A percentile compares a stretch with the other conserved stretches of the same genome.
Conservation (phyloP, 148 eudicot species). For the Simmondsia chinensis region DNA sequence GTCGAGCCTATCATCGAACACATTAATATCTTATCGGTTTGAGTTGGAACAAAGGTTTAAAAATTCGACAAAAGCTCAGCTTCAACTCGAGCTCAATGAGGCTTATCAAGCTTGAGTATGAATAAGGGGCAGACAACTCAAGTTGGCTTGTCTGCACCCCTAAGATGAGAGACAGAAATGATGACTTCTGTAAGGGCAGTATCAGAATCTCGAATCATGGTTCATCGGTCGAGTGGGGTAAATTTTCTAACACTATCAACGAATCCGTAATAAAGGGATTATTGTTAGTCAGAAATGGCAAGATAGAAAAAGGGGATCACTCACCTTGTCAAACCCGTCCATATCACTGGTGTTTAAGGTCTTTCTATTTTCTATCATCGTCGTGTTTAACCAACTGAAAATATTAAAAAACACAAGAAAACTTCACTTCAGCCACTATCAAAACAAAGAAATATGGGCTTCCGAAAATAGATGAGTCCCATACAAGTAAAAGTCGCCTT, state of each 20-base stretch:
- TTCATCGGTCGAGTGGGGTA: too few relatives aligned
- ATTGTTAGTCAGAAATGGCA: background rate
- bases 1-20: too few relatives aligned
- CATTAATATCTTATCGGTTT: too few relatives aligned
- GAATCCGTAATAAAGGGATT: background rate
- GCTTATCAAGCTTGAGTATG: too few relatives aligned
- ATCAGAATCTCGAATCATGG: too few relatives aligned
- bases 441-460: constrained; percentile 4
- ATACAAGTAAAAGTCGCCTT: constrained; percentile 98
- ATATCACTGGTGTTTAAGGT: constrained; percentile 67
- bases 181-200: too few relatives aligned
- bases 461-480: constrained; percentile 1
- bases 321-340: constrained; percentile 96
- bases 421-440: background rate
- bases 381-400: constrained; percentile 92
- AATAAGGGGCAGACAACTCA: too few relatives aligned
- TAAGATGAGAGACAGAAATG: too few relatives aligned
- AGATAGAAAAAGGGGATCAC: background rate
- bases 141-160: too few relatives aligned
- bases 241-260: background rate
- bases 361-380: constrained; percentile 90
- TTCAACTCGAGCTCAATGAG: too few relatives aligned
- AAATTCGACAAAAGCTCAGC: too few relatives aligned
- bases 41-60: too few relatives aligned
- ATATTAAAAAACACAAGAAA: background rate